Base-by-base conservation (phyloP, 176 grass and related monocot genomes). In the Phyllostachys edulis region DNA sequence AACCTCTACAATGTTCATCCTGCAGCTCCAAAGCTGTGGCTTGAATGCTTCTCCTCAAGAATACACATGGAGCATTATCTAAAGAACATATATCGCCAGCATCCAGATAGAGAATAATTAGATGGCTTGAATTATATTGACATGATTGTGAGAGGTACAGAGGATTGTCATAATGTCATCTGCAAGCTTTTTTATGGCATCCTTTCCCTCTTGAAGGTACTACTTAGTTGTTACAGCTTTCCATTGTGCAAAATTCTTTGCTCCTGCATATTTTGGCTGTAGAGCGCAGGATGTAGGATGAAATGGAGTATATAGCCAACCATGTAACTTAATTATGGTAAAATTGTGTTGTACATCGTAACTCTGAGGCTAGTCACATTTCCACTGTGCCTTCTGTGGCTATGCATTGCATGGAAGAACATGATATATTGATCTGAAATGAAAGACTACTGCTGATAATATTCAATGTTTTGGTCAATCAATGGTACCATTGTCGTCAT, bases 21-120 rank as follows among this genome's bases (percentile, higher is more conserved):
- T 60, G 90, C 90, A 76, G 95, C 72, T 77, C 95, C 93, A 21
- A 98, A 98, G 74, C 80, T 93, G 85, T 98, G 95, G 93, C 90
- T 98, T 29, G 95, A 95, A 63, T 87, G 91, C 80, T 92, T 95
- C 75, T 98, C 91, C 73, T 91, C 88, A 80, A 87, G 82, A 66
- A 76, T 23, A 70, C 75, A 52, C 57, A 93, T 64, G 65, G 90
- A 91, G 49, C 66, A 50, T 71, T 94, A 91, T 81, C 80, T 85
- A 63, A 87, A 78, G 74, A 90, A 89, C 67, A 89, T 91, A 50
- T 87, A 81, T 87, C 7, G 9, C 54, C 73, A 69, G 73, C 38
- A 82, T 90, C 40, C 65, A 72, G 46, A 90, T 18, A 72, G 66
- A 29, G 69, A 41, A 73, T 87, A 80, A 27, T 67, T 84, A 69